Percentiles rank a stretch among this genome's conserved stretches.
Evolutionary conservation across 768 basidiomycete genomes (phyloP).

Genomic region (Xerocomellus intermedius): DNA sequence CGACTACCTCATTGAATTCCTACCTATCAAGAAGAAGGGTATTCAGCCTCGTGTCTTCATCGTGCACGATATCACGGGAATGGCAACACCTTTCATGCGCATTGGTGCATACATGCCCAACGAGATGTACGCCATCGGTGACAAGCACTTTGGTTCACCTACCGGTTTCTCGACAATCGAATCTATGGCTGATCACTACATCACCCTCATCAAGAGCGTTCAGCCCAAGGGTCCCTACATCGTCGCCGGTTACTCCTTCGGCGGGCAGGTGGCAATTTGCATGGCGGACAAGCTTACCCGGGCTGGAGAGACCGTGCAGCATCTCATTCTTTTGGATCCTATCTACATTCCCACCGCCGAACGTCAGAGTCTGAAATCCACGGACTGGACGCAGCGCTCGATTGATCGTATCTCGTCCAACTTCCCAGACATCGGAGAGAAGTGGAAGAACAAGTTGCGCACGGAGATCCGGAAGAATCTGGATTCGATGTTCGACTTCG

Average conservation of each 20-base stretch:
- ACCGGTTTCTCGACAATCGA: constrained; percentile 30
- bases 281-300: constrained; percentile 26
- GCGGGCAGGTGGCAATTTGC: constrained; percentile 29
- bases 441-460: constrained; percentile 30
- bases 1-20: constrained; percentile 30
- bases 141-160: constrained; percentile 31
- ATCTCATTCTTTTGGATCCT: constrained; percentile 29
- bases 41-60: constrained; percentile 26
- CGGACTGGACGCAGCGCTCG: constrained; percentile 30
- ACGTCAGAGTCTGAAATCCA: constrained; percentile 30
- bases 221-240: constrained; percentile 29
- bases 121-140: constrained; percentile 35
- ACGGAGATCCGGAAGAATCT: constrained; percentile 33
- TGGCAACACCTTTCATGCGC: constrained; percentile 33
- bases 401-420: constrained; percentile 32
- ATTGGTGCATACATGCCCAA: constrained; percentile 33
- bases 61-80: constrained; percentile 33
- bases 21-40: constrained; percentile 34
- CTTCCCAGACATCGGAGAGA: constrained; percentile 33
- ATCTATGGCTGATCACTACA: constrained; percentile 33
- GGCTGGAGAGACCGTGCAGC: constrained; percentile 25
- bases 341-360: constrained; percentile 29
- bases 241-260: constrained; percentile 29
- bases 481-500: constrained; percentile 34
- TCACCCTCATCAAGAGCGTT: constrained; percentile 26